phyloP scores from a whole-genome alignment of 2,329 filamentous ascomycete genomes.

The Colletotrichum euphorbiae region DNA sequence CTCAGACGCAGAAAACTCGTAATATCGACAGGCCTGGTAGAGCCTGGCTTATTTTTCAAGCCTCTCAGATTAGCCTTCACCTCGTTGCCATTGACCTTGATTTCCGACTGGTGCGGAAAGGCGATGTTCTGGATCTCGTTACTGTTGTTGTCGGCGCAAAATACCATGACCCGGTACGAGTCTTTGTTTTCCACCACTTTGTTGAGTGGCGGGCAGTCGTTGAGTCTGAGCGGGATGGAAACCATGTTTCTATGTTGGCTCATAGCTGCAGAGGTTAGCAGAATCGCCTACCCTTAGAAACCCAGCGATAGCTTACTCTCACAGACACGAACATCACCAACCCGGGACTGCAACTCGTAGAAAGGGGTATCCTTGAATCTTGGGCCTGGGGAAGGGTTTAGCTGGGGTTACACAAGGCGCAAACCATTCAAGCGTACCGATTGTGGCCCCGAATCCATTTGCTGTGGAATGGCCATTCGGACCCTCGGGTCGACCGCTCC shows the following conservation, averaged over 20 bases:
- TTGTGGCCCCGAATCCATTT: conserved; percentile 16
- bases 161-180: conserved; percentile 80
- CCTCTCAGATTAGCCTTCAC: conserved; percentile 94
- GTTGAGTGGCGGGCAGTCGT: conserved; percentile 64
- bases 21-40: conserved; percentile 92
- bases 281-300: conserved; percentile 13
- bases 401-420: background rate
- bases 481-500: conserved; percentile 20
- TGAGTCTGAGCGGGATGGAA: conserved; percentile 57
- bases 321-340: conserved; percentile 75
- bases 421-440: conserved; percentile 11
- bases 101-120: conserved; percentile 92
- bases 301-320: conserved; percentile 69
- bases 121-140: conserved; percentile 77
- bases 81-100: conserved; percentile 89
- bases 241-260: conserved; percentile 65
- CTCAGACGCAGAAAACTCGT: conserved; percentile 80
- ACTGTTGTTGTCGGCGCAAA: conserved; percentile 76
- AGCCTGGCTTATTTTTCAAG: conserved; percentile 94
- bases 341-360: conserved; percentile 74
- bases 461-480: conserved; percentile 13
- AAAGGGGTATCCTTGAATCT: conserved; percentile 83
- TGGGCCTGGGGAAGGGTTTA: conserved; percentile 20
- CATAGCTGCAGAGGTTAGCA: conserved; percentile 59
- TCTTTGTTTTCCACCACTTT: conserved; percentile 68